Evolutionary conservation across 2,329 filamentous ascomycete species (phyloP).

Genomic region (Truncatella angustata): DNA sequence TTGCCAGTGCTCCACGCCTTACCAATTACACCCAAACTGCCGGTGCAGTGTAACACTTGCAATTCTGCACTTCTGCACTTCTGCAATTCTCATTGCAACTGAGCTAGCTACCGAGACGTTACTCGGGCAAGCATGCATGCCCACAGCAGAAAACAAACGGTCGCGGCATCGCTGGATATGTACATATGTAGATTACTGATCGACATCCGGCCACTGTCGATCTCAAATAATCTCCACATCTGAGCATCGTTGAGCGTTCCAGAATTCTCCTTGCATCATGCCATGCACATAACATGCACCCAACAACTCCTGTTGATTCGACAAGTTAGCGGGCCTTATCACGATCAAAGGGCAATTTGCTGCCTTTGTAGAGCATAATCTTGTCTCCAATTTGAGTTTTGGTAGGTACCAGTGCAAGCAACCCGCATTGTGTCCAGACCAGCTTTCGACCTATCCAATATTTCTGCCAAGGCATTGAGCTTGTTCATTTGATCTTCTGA

Average conservation of each 20-base stretch:
- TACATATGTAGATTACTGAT: too few species aligned
- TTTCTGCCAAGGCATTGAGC: constrained; percentile 3
- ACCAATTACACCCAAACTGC: too few species aligned
- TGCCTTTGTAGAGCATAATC: not conserved
- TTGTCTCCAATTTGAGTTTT: not conserved
- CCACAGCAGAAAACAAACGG: too few species aligned
- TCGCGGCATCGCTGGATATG: too few species aligned
- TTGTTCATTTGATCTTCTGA: not conserved
- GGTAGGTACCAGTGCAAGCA: constrained; percentile 4
- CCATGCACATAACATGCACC: constrained; percentile 7
- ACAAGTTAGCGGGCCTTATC: not conserved
- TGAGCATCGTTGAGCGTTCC: not conserved
- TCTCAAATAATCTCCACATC: constrained; percentile 4
- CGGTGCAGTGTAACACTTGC: too few species aligned
- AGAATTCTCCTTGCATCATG: constrained; percentile 4
- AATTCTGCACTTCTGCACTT: too few species aligned
- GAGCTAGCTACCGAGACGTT: too few species aligned
- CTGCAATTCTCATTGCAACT: too few species aligned
- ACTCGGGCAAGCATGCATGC: too few species aligned
- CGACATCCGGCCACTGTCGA: too few species aligned
- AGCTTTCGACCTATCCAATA: constrained; percentile 1
- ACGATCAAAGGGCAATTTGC: not conserved
- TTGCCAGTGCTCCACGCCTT: too few species aligned
- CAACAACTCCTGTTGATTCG: not conserved
- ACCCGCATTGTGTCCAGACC: constrained; percentile 5